These are phyloP conservation scores for Aspergillus oerlinghausenensis DNA, from an alignment of 2,329 filamentous ascomycete genomes.

Conservation along the genomic window DNA sequence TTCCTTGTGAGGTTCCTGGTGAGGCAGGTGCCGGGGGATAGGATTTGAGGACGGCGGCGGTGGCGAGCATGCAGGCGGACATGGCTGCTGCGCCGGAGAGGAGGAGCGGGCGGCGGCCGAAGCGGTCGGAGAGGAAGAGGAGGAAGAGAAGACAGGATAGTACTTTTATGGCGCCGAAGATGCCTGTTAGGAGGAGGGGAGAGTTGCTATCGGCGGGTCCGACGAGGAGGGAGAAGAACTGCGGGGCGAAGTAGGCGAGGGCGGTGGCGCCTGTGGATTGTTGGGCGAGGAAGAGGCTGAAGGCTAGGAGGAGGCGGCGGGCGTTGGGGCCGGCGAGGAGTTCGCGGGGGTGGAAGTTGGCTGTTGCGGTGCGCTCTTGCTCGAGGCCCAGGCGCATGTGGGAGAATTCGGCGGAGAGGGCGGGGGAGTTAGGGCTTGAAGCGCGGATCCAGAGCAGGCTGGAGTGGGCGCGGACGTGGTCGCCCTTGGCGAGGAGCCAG, in stretches of 20 bases:
- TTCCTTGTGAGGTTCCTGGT: too few relatives aligned
- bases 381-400: slow-evolving; percentile 48
- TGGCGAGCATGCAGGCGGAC: slow-evolving; percentile 45
- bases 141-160: slow-evolving; percentile 48
- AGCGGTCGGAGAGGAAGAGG: slow-evolving; percentile 49
- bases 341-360: slow-evolving; percentile 42
- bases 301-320: slow-evolving; percentile 41
- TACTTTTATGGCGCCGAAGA: slow-evolving; percentile 53
- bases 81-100: slow-evolving; percentile 44
- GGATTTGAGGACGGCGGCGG: slow-evolving; percentile 33
- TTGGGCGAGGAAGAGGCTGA: slow-evolving; percentile 48
- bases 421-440: slow-evolving; percentile 26
- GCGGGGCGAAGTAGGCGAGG: slow-evolving; percentile 52
- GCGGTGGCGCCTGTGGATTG: slow-evolving; percentile 53
- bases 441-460: slow-evolving; percentile 52
- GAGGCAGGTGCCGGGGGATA: too few relatives aligned
- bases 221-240: slow-evolving; percentile 52
- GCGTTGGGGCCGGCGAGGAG: slow-evolving; percentile 45
- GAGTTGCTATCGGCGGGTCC: slow-evolving; percentile 39
- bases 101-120: slow-evolving; percentile 50
- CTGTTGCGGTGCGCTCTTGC: slow-evolving; percentile 42
- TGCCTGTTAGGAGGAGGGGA: slow-evolving; percentile 48
- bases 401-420: slow-evolving; percentile 43
- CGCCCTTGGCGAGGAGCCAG: slow-evolving; percentile 48
- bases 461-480: slow-evolving; percentile 43